Evolutionary conservation across 2,329 filamentous ascomycete genomes (phyloP).

Genomic region (Lachnellula cervina): DNA sequence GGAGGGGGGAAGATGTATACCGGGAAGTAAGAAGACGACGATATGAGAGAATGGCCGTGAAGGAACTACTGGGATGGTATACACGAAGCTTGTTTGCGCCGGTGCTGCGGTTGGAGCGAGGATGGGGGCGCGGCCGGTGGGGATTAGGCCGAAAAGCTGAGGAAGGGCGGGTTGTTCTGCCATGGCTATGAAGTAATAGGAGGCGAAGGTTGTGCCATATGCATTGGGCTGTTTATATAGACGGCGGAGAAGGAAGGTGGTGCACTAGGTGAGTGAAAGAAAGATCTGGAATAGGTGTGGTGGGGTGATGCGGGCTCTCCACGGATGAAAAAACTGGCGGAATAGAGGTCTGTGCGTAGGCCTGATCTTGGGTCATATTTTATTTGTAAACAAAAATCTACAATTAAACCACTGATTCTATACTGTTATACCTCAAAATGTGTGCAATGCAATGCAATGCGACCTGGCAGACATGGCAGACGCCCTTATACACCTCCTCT

Average conservation of each 20-base stretch:
- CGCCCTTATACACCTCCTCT: too few relatives aligned
- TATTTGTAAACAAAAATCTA: too few relatives aligned
- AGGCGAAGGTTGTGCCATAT: neutral
- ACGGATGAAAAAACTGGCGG: neutral
- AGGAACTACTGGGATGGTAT: constrained; percentile 42
- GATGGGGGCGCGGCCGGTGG: constrained; percentile 54
- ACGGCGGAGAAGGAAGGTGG: too few relatives aligned
- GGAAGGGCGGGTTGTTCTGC: constrained; percentile 17
- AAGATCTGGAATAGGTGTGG: neutral
- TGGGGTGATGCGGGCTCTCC: neutral
- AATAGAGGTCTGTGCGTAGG: neutral
- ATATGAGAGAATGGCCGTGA: constrained; percentile 67
- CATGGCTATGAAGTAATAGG: constrained; percentile 3
- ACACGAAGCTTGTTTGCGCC: constrained; percentile 52
- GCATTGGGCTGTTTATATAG: too few relatives aligned
- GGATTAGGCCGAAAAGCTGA: constrained; percentile 38
- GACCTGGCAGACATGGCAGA: too few relatives aligned
- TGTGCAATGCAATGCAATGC: too few relatives aligned
- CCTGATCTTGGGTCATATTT: neutral
- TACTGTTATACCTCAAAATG: too few relatives aligned
- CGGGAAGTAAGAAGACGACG: constrained; percentile 83
- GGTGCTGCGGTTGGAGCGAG: constrained; percentile 49
- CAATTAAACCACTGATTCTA: too few relatives aligned
- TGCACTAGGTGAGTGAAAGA: too few relatives aligned
- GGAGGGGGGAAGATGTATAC: constrained; percentile 31